These are phyloP conservation scores for Cajanus cajan DNA, from an alignment of 306 rosid species.

Conservation along the genomic window DNA sequence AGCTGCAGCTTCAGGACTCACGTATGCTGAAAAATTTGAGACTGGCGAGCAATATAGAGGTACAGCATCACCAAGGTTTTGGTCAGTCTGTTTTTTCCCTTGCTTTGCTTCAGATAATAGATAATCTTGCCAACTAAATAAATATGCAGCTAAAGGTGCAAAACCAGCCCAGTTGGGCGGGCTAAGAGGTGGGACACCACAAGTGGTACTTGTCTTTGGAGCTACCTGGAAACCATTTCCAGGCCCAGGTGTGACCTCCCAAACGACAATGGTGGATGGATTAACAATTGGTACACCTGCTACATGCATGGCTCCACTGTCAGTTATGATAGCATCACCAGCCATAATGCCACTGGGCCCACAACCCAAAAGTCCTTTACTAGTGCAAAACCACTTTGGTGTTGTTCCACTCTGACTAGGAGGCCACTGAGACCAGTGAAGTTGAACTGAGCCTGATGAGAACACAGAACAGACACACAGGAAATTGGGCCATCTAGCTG, in stretches of 20 bases:
- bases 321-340: constrained; percentile 97
- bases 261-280: constrained; percentile 96
- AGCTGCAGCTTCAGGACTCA: constrained; percentile 96
- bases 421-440: constrained; percentile 99
- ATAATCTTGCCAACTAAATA: constrained; percentile 95
- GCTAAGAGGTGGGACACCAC: constrained; percentile 71
- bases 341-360: constrained; percentile 99
- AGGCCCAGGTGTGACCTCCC: constrained; percentile 99
- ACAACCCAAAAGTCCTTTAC: constrained; percentile 95
- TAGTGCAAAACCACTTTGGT: constrained; percentile 91
- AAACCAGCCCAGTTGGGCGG: constrained; percentile 89
- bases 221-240: constrained; percentile 88
- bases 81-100: constrained; percentile 73
- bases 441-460: constrained; percentile 98
- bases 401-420: constrained; percentile 64
- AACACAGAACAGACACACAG: constrained; percentile 91
- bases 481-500: constrained; percentile 99
- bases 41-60: constrained; percentile 93
- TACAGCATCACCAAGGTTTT: constrained; percentile 60
- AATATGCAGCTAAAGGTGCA: constrained; percentile 89
- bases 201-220: constrained; percentile 68
- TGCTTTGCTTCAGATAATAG: constrained; percentile 73
- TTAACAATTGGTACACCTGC: constrained; percentile 99
- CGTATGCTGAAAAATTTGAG: constrained; percentile 97
- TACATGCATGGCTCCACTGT: constrained; percentile 96